Conservation (phyloP, 2,329 filamentous ascomycete species). For the Proliferodiscus dingleyae region DNA sequence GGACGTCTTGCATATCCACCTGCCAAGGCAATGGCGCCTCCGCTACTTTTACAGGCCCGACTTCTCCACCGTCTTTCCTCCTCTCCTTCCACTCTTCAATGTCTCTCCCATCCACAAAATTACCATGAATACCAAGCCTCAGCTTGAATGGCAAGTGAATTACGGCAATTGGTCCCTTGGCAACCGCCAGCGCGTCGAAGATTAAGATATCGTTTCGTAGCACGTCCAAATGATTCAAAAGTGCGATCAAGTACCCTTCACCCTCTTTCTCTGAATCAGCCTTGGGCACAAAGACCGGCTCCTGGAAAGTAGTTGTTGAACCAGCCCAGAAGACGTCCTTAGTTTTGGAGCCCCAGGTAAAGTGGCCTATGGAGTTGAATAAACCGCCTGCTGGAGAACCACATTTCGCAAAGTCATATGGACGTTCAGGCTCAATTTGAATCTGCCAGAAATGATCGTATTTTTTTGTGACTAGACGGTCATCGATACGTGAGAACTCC, state of each 20-base stretch:
- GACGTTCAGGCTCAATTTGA: conserved; percentile 17
- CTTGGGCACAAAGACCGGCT: conserved; percentile 30
- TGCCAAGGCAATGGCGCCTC: conserved; percentile 38
- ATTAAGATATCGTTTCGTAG: conserved; percentile 33
- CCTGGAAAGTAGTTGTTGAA: conserved; percentile 29
- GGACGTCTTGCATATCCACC: conserved; percentile 4
- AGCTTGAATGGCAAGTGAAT: conserved; percentile 33
- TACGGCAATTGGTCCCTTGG: conserved; percentile 32
- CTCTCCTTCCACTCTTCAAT: conserved; percentile 40
- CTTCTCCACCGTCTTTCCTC: conserved; percentile 32
- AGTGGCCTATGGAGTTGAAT: conserved; percentile 23
- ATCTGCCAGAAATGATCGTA: conserved; percentile 25
- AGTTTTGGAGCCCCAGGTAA: conserved; percentile 13
- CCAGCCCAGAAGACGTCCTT: conserved; percentile 27
- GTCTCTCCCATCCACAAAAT: conserved; percentile 28
- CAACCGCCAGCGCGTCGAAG: conserved; percentile 30
- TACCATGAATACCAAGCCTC: conserved; percentile 33
- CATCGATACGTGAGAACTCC: conserved; percentile 23
- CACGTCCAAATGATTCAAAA: conserved; percentile 37
- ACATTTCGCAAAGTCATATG: conserved; percentile 25
- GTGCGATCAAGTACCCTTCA: conserved; percentile 30
- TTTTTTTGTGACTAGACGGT: conserved; percentile 15
- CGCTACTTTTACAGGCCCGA: conserved; percentile 37
- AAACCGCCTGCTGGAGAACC: conserved; percentile 20
- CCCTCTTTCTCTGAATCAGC: conserved; percentile 25